Base-by-base conservation (phyloP, 176 grass and related monocot species). In the Carex scoparia region DNA sequence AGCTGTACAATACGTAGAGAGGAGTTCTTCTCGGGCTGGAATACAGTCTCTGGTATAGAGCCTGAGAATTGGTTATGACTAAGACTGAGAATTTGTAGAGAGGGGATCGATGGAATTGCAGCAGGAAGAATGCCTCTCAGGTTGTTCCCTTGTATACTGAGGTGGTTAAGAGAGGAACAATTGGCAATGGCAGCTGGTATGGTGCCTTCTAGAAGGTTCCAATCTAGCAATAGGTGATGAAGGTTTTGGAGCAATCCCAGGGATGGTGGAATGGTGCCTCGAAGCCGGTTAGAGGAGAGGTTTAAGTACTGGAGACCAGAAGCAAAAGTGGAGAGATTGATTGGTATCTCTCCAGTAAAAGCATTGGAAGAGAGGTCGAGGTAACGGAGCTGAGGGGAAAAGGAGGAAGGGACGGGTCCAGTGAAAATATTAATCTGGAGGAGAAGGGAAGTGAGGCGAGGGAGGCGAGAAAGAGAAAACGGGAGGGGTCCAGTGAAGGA, bases 351-450 rank as follows among this genome's bases (percentile, higher is more conserved):
- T 13, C 95, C 93, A 51, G 86, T 84, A 51, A 98, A 89, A 1
- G 89, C 89, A 38, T 98, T 98, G 85, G 91, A 92, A 61, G 95
- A 98, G 86, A 98, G 93, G 85, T 98, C 93, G 59, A 98, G 68
- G 84, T 93, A 95, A 1, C 65, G 86, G 63, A 98, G 69, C 40
- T 0, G 48, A 2, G 74, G 64, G 1, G 93, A 91, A 0, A 98
- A 81, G 0, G 91, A 71, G n/a, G 85, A 30, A 14, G 95, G 95
- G 56, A 94, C 61, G 23, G 85, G 86, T 0, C 94, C 94, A 3
- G 88, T 88, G 76, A 97, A 87, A 30, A 88, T 80, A 87, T 97
- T 51, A 2, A 51, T 11, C 48, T 51, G 48, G 10, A 51, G 48
- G 0, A 51, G 10, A 51, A 51, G 10, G 48, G 48, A 51, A 10